Base-by-base conservation (phyloP, 148 eudicot genomes). In the Fagopyrum tataricum region DNA sequence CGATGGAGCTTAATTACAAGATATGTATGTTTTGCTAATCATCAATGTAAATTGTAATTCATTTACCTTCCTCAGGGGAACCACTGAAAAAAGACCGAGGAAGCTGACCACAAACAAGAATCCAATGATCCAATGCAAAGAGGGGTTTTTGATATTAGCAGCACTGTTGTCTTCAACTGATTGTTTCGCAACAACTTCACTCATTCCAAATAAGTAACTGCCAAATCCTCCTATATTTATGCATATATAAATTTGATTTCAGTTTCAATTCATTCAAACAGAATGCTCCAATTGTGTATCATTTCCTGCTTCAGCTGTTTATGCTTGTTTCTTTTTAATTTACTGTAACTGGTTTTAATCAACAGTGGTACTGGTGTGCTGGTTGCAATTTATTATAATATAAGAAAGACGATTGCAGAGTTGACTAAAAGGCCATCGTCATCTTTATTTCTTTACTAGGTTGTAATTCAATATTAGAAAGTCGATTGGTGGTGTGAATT, bases 41-140 rank as follows among this genome's bases (percentile, higher is more conserved):
- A 31, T 31, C 41, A 62, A 62, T 5, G 14, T 3, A 48, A 48
- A 48, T 48, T 48, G 4, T 10, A 18, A 15, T 21, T 12, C 5
- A 17, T 52, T 7, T 80, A 89, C 97, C 97, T 91, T 91, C 6
- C 97, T 84, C 6, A 91, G 89, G 37, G 94, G 94, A 44, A 91
- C 90, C 15, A 89, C 94, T 2, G 90, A 83, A 52, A 89, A 91
- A 39, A 89, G 88, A 44, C 98, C 98, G 68, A 87, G 81, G 72
- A 89, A 93, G 81, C 98, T 93, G 41, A 91, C 97, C 59, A 87
- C 81, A 67, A 93, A 85, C 6, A 93, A 84, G 81, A 91, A 93
- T 15, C 84, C 92, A 37, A 93, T 85, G 85, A 93, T 84, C 98
- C 97, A 91, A 49, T 77, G 78, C 37, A 86, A 49, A 0, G 70